Conservation (phyloP, 345 rosid species). For the Eutrema japonicum region DNA sequence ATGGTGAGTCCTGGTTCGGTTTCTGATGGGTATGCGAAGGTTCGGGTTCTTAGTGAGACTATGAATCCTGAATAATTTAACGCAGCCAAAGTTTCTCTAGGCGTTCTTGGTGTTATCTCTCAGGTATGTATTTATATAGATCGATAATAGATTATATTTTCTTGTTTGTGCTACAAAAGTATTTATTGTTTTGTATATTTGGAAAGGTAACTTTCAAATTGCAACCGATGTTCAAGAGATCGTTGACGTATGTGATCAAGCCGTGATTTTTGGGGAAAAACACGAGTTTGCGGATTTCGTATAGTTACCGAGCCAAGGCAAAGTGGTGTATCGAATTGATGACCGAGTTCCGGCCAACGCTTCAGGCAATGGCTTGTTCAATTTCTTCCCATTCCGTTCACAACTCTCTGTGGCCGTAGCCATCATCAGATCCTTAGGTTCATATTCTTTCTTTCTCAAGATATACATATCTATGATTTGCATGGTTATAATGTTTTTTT, state of each 20-base stretch:
- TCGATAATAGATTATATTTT: background rate
- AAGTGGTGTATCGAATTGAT: constrained; percentile 65
- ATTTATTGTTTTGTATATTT: background rate
- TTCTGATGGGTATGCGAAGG: constrained; percentile 53
- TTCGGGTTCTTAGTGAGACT: constrained; percentile 46
- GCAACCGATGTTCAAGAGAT: constrained; percentile 71
- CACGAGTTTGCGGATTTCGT: constrained; percentile 77
- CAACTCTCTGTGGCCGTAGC: constrained; percentile 45
- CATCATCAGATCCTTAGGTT: constrained; percentile 55
- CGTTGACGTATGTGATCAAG: constrained; percentile 55
- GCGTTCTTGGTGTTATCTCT: constrained; percentile 79
- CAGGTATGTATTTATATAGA: constrained; percentile 46
- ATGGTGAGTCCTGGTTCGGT: constrained; percentile 59
- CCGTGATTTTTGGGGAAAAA: constrained; percentile 51
- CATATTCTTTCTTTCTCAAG: background rate
- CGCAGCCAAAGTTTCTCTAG: constrained; percentile 75
- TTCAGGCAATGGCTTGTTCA: constrained; percentile 58
- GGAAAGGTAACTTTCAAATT: constrained; percentile 62
- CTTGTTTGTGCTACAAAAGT: background rate
- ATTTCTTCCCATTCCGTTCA: constrained; percentile 63
- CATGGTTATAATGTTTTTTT: background rate
- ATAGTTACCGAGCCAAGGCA: constrained; percentile 75
- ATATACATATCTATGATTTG: background rate
- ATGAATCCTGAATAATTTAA: constrained; percentile 42
- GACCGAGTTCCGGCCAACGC: constrained; percentile 52